Conservation (phyloP, 495 filamentous ascomycete species). For the Aspergillus olivimuriae region DNA sequence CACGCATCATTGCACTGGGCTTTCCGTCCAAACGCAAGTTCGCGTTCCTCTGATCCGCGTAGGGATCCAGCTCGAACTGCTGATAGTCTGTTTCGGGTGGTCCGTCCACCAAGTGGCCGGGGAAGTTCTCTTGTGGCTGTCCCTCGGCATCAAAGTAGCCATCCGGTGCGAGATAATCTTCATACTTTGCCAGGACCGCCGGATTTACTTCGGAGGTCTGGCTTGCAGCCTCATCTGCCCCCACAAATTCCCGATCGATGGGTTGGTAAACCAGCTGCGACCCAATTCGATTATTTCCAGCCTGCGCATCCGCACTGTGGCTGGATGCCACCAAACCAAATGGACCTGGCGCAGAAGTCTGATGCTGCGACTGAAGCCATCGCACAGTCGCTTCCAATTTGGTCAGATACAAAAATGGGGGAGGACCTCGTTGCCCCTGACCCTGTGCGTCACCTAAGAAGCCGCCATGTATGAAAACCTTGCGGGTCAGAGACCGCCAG, state of each 20-base stretch:
- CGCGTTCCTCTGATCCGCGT: conserved; percentile 16
- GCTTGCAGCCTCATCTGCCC: conserved; percentile 9
- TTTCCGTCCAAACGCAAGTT: conserved; percentile 28
- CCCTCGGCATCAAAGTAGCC: conserved; percentile 33
- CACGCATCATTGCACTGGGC: conserved; percentile 48
- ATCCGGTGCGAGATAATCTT: conserved; percentile 32
- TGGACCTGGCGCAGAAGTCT: neutral
- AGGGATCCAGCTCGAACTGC: conserved; percentile 37
- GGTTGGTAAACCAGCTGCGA: conserved; percentile 28
- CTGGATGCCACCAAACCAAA: too few species aligned
- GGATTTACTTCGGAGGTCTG: conserved; percentile 8
- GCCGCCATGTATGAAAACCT: conserved; percentile 61
- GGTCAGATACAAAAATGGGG: conserved; percentile 37
- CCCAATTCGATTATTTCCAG: conserved; percentile 15
- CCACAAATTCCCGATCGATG: conserved; percentile 28
- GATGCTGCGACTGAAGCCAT: conserved; percentile 35
- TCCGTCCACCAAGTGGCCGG: conserved; percentile 27
- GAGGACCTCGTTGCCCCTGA: conserved; percentile 34
- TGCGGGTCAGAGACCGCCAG: conserved; percentile 77
- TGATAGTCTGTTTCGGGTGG: conserved; percentile 40
- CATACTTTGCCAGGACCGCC: conserved; percentile 23
- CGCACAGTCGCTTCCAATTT: conserved; percentile 32
- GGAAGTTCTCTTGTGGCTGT: conserved; percentile 20
- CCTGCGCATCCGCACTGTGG: conserved; percentile 10
- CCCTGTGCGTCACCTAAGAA: conserved; percentile 40